These are phyloP conservation scores for Williopsis jadinii DNA, from an alignment of 1,139 yeast genomes.

Conservation along the genomic window DNA sequence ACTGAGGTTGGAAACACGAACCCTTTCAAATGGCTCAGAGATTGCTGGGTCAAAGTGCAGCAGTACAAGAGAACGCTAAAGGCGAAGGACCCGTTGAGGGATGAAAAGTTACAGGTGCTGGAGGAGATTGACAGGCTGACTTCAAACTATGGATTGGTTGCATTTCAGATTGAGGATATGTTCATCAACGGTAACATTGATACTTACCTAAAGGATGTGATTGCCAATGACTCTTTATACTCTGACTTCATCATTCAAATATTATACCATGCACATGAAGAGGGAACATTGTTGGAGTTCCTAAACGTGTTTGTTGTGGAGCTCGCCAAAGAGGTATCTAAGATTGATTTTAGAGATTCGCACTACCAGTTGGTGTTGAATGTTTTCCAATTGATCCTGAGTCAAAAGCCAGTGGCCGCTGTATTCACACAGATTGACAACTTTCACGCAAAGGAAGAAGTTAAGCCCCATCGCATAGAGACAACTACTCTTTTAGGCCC, in stretches of 20 bases:
- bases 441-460: slow-evolving; percentile 31
- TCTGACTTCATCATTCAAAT: slow-evolving; percentile 54
- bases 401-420: slow-evolving; percentile 56
- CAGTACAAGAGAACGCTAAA: slow-evolving; percentile 35
- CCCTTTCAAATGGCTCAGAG: slow-evolving; percentile 42
- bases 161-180: slow-evolving; percentile 68
- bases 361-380: slow-evolving; percentile 31
- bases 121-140: slow-evolving; percentile 46
- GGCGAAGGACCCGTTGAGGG: slow-evolving; percentile 34
- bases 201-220: slow-evolving; percentile 26
- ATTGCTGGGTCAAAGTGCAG: slow-evolving; percentile 36
- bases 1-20: slow-evolving; percentile 43
- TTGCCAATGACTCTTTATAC: slow-evolving; percentile 31
- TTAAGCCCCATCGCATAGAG: slow-evolving; percentile 46
- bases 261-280: slow-evolving; percentile 52
- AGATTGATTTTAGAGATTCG: slow-evolving; percentile 38
- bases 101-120: slow-evolving; percentile 34
- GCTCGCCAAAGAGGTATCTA: slow-evolving; percentile 26
- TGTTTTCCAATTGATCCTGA: slow-evolving; percentile 52
- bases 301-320: slow-evolving; percentile 49
- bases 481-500: slow-evolving; percentile 69
- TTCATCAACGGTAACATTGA: slow-evolving; percentile 26
- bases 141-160: slow-evolving; percentile 61
- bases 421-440: slow-evolving; percentile 50
- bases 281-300: slow-evolving; percentile 57